Evolutionary conservation across 176 grass and related monocot genomes (phyloP), one percentile per base, ranked within the genome.

Genomic region (Saccharum officinarum): DNA sequence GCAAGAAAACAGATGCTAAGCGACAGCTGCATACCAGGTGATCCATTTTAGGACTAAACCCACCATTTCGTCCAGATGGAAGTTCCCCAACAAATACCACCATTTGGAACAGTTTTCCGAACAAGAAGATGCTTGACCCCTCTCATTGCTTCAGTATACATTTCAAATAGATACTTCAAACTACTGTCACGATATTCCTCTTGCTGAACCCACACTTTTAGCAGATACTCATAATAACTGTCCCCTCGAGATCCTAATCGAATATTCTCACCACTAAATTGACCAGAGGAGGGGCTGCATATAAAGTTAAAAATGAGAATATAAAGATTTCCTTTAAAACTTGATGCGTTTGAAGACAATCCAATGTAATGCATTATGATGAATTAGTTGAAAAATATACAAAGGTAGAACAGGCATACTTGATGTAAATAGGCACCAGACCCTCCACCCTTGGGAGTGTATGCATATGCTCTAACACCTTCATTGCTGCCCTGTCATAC

Each of bases 21-120:
- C 60, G 71, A 71, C 71, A 39, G 39, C 25, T 64, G 33, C 87
- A 86, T 95, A 98, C 97, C 97, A 98, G 90, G 80, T 98, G 97
- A 85, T 98, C 97, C 97, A 98, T 98, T 95, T 98, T 98, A 41
- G 93, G 93, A 80, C 91, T 98, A 77, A 98, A 94, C 46, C 47
- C 83, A 88, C 93, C 90, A 76, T 82, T 80, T 55, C 84, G 81
- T 74, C 97, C 97, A 81, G 87, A 59, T 14, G 97, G 97, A 79
- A 98, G 91, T 86, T 98, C 97, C 50, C 97, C 93, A 76, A 98
- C 93, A 91, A 98, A 98, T 73, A 94, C 89, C 81, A 98, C 88
- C 93, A 82, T 92, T 98, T 45, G 97, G 97, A 85, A 92, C 69
- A 65, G 97, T 94, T 89, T 94, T 95, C 67, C 81, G 82, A 90